Evolutionary conservation across 805 yeast species (phyloP).

Genomic region (Cyberlindnera misumaiensis): DNA sequence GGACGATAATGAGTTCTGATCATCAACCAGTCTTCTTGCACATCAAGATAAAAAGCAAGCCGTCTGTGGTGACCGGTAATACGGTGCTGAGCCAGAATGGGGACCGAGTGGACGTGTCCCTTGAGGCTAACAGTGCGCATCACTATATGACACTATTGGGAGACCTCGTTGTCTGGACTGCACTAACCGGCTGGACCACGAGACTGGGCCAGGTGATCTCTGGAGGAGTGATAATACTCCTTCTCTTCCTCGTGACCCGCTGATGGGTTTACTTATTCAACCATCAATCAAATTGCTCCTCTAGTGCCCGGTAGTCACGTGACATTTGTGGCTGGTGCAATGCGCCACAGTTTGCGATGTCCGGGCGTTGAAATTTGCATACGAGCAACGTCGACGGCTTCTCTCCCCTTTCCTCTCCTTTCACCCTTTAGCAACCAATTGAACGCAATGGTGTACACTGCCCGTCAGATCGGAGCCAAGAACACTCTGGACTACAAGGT

Average conservation of each 20-base stretch:
- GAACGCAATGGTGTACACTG: conserved; percentile 55
- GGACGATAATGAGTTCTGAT: conserved; percentile 52
- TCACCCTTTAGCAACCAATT: background rate
- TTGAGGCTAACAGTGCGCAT: background rate
- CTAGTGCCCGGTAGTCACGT: too few relatives aligned
- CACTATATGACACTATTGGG: background rate
- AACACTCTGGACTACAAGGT: conserved; percentile 92
- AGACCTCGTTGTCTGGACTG: background rate
- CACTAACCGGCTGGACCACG: background rate
- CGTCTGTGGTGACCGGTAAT: background rate
- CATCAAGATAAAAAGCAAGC: conserved; percentile 19
- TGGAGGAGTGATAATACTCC: background rate
- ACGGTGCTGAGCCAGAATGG: background rate
- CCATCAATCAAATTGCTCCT: too few relatives aligned
- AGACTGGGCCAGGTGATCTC: background rate
- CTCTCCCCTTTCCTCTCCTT: background rate
- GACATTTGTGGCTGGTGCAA: too few relatives aligned
- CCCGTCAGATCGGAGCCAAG: conserved; percentile 94
- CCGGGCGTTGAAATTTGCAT: too few relatives aligned
- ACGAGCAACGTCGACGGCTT: too few relatives aligned
- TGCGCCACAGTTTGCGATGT: too few relatives aligned
- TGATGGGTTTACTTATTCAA: too few relatives aligned
- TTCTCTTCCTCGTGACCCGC: too few relatives aligned
- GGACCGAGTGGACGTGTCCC: background rate
- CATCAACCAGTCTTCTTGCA: conserved; percentile 70